Conservation (phyloP, 768 basidiomycete genomes). For the Suillus tomentosus region DNA sequence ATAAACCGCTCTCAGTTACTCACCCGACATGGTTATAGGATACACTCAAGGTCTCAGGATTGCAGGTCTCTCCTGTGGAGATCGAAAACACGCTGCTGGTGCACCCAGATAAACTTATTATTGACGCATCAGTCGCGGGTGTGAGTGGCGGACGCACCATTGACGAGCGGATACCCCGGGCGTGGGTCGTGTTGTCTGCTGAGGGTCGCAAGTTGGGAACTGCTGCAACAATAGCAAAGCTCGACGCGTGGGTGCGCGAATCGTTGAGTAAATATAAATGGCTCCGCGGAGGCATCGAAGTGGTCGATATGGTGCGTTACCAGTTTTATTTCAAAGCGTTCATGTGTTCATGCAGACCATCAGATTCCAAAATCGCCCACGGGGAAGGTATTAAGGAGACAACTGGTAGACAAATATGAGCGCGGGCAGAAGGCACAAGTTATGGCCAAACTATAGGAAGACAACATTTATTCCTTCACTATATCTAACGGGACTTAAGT, state of each 20-base stretch:
- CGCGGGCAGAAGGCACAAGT: conserved; percentile 17
- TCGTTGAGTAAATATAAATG: conserved; percentile 76
- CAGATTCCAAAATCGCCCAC: conserved; percentile 77
- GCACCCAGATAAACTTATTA: conserved; percentile 62
- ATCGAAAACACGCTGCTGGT: conserved; percentile 67
- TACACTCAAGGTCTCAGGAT: conserved; percentile 77
- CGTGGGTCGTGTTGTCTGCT: conserved; percentile 72
- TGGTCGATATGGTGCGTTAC: conserved; percentile 58
- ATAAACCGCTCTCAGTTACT: conserved; percentile 13
- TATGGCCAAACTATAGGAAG: conserved; percentile 22
- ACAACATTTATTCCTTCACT: too few species aligned
- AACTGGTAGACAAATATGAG: conserved; percentile 63
- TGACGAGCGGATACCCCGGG: conserved; percentile 75
- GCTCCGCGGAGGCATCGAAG: conserved; percentile 69
- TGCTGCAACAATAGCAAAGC: conserved; percentile 39
- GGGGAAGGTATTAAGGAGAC: conserved; percentile 68
- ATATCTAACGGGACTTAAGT: too few species aligned
- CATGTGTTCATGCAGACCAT: conserved; percentile 6
- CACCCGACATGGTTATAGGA: conserved; percentile 45
- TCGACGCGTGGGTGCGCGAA: conserved; percentile 63
- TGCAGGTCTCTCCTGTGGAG: conserved; percentile 79
- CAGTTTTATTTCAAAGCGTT: neutral
- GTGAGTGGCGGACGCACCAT: conserved; percentile 69
- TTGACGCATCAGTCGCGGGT: conserved; percentile 72
- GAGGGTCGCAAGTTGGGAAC: conserved; percentile 53